Evolutionary conservation across 2,329 filamentous ascomycete species (phyloP).

Genomic region (Onygenales sp.): DNA sequence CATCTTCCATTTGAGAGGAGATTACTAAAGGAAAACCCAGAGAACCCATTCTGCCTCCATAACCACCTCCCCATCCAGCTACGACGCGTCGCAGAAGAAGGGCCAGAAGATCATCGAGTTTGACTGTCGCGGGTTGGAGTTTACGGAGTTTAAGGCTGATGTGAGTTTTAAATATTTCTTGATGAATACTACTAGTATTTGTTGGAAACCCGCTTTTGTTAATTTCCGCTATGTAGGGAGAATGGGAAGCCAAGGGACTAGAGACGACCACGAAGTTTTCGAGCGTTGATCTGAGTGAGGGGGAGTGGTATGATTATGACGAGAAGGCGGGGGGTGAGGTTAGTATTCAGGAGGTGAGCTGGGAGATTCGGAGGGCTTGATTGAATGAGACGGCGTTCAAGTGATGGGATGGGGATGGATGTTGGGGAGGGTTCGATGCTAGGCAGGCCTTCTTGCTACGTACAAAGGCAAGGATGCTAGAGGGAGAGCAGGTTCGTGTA

Average conservation of each 20-base stretch:
- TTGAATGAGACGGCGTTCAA: not conserved
- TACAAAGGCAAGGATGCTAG: not conserved
- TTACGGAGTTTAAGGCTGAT: slow-evolving; percentile 82
- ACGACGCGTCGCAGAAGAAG: slow-evolving; percentile 48
- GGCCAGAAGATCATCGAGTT: slow-evolving; percentile 74
- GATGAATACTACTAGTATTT: not conserved
- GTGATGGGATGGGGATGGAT: not conserved
- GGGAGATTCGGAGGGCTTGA: slow-evolving; percentile 70
- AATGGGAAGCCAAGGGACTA: slow-evolving; percentile 75
- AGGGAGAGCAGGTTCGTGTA: not conserved
- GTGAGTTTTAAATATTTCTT: slow-evolving; percentile 40
- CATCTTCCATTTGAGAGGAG: not conserved
- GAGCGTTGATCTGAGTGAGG: slow-evolving; percentile 72
- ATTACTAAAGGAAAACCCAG: slow-evolving; percentile 13
- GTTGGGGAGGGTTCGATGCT: no score
- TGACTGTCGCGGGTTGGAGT: slow-evolving; percentile 89
- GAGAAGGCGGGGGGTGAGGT: slow-evolving; percentile 89
- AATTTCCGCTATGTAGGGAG: slow-evolving; percentile 50
- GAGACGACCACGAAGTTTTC: slow-evolving; percentile 77
- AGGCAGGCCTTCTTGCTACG: not conserved
- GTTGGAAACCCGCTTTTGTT: not conserved
- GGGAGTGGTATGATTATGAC: slow-evolving; percentile 97
- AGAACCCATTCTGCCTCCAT: slow-evolving; percentile 62
- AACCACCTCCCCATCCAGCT: slow-evolving; percentile 61
- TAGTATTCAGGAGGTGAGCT: slow-evolving; percentile 79